Evolutionary conservation across 2,329 filamentous ascomycete genomes (phyloP), one percentile per base, ranked within the genome.

Genomic region (Cordyceps cateniannulata): DNA sequence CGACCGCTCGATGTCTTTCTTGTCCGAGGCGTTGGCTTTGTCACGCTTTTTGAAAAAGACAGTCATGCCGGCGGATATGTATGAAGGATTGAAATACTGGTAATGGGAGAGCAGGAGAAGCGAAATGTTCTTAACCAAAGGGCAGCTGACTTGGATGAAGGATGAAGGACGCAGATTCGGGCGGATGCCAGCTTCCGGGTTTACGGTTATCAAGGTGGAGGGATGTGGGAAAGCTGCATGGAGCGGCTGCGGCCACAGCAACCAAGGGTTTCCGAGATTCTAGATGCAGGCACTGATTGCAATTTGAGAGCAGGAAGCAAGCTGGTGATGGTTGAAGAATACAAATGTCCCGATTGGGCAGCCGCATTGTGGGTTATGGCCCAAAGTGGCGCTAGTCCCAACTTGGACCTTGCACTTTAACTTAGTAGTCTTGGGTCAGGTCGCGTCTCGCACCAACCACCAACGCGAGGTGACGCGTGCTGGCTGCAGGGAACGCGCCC

Each of bases 51-150:
- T 56, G 42, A 58, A 56, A 55, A 62, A 62, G 35, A 52, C n/a
- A 38, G 50, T 44, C 61, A 62, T 62, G 24, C 18, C 32, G 49
- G 38, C 51, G 50, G 50, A 60, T 60, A 62, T 62, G 35, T 55
- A 62, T 56, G 56, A 55, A 60, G 44, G 50, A 42, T 38, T 56
- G 45, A 47, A 32, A 60, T 52, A 62, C 22, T 61, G 12, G 59
- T 45, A 57, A 57, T 32, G 52, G 35, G 45, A 50, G 53, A 47
- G 16, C 40, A 25, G 47, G 50, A 45, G 48, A 48, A 49, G 35
- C 40, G 49, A 38, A 60, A 48, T 54, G 57, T 53, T 60, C 24
- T 49, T 54, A 48, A 60, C 49, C 49, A 53, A 29, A 22, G 50
- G 20, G 49, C 42, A 60, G 50, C 35, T 44, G 35, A 45, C 25